Percentiles rank a stretch among this genome's conserved stretches.
These are phyloP conservation scores for Trichoderma afroharzianum DNA, from an alignment of 2,329 filamentous ascomycete species.

Conservation along the genomic window DNA sequence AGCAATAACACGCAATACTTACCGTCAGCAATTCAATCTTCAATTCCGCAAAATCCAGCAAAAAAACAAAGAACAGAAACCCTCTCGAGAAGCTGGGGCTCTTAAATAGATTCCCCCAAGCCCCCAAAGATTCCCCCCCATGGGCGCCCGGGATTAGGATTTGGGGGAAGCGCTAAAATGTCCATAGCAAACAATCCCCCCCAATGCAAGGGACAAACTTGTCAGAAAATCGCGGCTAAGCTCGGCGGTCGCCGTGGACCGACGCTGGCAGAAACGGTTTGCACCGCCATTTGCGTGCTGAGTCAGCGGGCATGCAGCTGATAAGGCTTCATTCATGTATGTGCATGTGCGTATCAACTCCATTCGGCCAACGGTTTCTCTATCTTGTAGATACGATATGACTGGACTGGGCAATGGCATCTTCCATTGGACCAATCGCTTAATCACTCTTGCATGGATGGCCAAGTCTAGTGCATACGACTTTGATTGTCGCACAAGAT, in stretches of 20 bases:
- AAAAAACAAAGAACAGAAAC: not conserved
- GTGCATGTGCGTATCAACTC: not conserved
- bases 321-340: not conserved
- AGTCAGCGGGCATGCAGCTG: not conserved
- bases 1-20: not conserved
- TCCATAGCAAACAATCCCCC: not conserved
- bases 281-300: not conserved
- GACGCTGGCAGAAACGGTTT: conserved; percentile 5
- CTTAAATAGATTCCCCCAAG: not conserved
- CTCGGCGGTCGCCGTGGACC: conserved; percentile 23
- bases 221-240: not conserved
- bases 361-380: not conserved
- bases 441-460: not conserved
- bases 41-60: not conserved
- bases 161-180: not conserved
- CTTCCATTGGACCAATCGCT: not conserved
- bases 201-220: not conserved
- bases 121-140: not conserved
- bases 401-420: not conserved
- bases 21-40: not conserved
- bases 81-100: not conserved
- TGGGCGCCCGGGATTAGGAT: not conserved
- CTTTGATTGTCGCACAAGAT: not conserved
- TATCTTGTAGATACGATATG: not conserved
- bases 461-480: not conserved